phyloP scores from a whole-genome alignment of 2,329 filamentous ascomycete genomes.

The Cadophora malorum region DNA sequence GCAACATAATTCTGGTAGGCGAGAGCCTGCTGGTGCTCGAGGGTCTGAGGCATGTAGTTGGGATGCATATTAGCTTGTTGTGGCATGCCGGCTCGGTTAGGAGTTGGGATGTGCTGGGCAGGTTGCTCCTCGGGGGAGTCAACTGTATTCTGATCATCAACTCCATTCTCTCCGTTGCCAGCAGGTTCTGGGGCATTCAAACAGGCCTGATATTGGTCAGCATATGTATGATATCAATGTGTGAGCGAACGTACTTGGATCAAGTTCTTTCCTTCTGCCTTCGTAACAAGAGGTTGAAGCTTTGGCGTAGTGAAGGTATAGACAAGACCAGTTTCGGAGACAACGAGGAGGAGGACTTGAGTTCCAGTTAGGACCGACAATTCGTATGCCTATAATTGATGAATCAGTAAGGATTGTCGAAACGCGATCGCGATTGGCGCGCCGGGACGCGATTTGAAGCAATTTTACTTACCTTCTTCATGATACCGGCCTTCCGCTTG shows the following conservation, averaged over 20 bases:
- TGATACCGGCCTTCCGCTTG: constrained; percentile 99
- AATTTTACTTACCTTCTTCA: constrained; percentile 88
- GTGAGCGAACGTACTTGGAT: constrained; percentile 74
- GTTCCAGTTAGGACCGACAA: constrained; percentile 96
- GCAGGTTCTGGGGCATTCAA: constrained; percentile 93
- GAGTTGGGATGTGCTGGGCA: constrained; percentile 72
- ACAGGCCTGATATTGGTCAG: constrained; percentile 73
- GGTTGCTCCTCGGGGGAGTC: constrained; percentile 91
- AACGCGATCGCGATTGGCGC: constrained; percentile 36
- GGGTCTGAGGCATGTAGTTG: constrained; percentile 62
- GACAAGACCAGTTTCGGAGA: constrained; percentile 95
- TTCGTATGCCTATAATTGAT: constrained; percentile 79
- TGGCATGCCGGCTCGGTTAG: constrained; percentile 68
- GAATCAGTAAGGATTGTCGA: constrained; percentile 34
- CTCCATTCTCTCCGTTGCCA: constrained; percentile 80
- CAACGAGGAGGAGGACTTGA: constrained; percentile 93
- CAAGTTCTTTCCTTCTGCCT: constrained; percentile 98
- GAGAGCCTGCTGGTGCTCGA: constrained; percentile 77
- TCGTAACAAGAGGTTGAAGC: constrained; percentile 96
- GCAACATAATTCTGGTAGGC: constrained; percentile 85
- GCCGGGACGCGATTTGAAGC: constrained; percentile 34
- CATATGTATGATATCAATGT: constrained; percentile 23
- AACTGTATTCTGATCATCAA: constrained; percentile 76
- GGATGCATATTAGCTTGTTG: constrained; percentile 66
- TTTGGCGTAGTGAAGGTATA: constrained; percentile 99